A percentile compares a stretch with the other conserved stretches of the same genome.
phyloP scores from a whole-genome alignment of 1,139 yeast genomes.

The Wickerhamomyces sp. region DNA sequence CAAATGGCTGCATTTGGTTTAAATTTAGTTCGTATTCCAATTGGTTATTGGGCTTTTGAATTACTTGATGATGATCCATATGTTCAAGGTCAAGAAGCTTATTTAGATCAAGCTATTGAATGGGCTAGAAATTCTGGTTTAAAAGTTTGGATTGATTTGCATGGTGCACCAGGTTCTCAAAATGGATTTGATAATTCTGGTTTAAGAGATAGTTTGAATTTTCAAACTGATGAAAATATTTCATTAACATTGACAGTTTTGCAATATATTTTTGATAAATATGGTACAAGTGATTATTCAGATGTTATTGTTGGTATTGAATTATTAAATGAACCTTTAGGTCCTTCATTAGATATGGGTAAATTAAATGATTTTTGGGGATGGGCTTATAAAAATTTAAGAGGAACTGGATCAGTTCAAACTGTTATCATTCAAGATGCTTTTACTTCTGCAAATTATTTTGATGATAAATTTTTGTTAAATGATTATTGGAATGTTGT shows the following conservation, averaged over 20 bases:
- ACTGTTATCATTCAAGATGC: conserved; percentile 41
- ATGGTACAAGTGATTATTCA: conserved; percentile 57
- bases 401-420: conserved; percentile 27
- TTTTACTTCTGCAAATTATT: conserved; percentile 56
- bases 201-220: conserved; percentile 56
- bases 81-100: conserved; percentile 75
- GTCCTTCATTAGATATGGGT: conserved; percentile 56
- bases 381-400: conserved; percentile 31
- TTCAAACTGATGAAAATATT: conserved; percentile 48
- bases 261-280: conserved; percentile 46
- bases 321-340: conserved; percentile 85
- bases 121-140: conserved; percentile 67
- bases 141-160: conserved; percentile 88
- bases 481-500: conserved; percentile 58
- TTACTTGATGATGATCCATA: conserved; percentile 69
- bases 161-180: conserved; percentile 97
- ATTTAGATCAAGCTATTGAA: conserved; percentile 66
- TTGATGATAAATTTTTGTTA: conserved; percentile 48
- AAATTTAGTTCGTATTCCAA: conserved; percentile 84
- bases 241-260: conserved; percentile 50
- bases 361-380: conserved; percentile 51
- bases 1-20: conserved; percentile 63
- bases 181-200: conserved; percentile 97
- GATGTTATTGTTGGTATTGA: conserved; percentile 84
- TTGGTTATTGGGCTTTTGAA: conserved; percentile 94